phyloP scores from a whole-genome alignment of 2,329 filamentous ascomycete species.

The Alternaria gaisen region DNA sequence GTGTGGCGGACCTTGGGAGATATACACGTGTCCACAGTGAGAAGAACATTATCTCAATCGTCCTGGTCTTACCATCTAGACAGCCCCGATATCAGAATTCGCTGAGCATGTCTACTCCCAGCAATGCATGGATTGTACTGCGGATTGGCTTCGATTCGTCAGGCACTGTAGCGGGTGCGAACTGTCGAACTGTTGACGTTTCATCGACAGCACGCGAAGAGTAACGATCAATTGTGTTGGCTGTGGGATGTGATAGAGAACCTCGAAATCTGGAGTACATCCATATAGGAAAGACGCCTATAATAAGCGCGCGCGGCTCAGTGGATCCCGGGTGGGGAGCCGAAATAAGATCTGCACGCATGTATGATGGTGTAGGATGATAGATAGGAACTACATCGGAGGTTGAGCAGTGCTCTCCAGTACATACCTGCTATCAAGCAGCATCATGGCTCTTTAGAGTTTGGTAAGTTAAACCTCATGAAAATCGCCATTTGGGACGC shows the following conservation, averaged over 20 bases:
- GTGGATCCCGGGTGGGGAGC: not conserved
- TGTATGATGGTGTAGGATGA: not conserved
- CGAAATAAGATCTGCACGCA: not conserved
- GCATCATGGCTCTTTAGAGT: not conserved
- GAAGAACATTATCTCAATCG: conserved; percentile 20
- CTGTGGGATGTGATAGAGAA: not conserved
- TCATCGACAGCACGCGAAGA: conserved; percentile 8
- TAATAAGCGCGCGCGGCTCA: not conserved
- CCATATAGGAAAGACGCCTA: not conserved
- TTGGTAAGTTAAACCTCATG: not conserved
- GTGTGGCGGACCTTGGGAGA: conserved; percentile 28
- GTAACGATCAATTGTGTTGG: not conserved
- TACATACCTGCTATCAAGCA: not conserved
- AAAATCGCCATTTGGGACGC: not conserved
- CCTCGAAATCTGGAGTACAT: not conserved
- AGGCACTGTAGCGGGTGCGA: conserved; percentile 12
- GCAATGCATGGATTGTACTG: conserved; percentile 13
- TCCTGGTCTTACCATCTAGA: not conserved
- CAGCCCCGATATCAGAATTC: not conserved
- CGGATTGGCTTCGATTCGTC: conserved; percentile 9
- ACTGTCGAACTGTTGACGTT: conserved; percentile 17
- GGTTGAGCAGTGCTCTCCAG: not conserved
- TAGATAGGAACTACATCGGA: not conserved
- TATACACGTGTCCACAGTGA: conserved; percentile 16
- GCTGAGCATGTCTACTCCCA: not conserved